phyloP scores from a whole-genome alignment of 2,329 filamentous ascomycete species.

The Sporothrix phasma region DNA sequence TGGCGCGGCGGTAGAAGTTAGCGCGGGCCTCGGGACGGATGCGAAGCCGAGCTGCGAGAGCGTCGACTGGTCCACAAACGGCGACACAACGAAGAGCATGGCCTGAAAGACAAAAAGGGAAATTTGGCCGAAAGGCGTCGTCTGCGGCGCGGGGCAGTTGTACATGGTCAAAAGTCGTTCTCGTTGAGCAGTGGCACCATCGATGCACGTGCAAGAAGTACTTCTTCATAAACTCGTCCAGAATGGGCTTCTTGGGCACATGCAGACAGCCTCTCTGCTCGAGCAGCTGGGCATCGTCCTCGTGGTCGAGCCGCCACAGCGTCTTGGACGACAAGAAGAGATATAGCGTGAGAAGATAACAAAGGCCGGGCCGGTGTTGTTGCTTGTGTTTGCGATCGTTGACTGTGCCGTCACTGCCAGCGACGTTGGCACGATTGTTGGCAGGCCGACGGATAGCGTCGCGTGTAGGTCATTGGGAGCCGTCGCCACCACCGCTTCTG shows the following conservation, averaged over 20 bases:
- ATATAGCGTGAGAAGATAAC: slow-evolving; percentile 31
- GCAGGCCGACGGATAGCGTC: too few species aligned
- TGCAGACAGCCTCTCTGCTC: slow-evolving; percentile 36
- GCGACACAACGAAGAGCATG: slow-evolving; percentile 30
- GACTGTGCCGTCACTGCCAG: neutral
- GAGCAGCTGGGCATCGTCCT: slow-evolving; percentile 35
- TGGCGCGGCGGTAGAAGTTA: slow-evolving; percentile 11
- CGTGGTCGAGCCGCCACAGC: slow-evolving; percentile 28
- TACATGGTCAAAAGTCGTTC: slow-evolving; percentile 38
- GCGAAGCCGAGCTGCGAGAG: slow-evolving; percentile 5
- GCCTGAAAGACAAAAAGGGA: slow-evolving; percentile 37
- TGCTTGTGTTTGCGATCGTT: neutral
- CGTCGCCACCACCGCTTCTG: neutral
- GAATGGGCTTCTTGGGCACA: slow-evolving; percentile 30
- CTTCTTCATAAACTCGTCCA: slow-evolving; percentile 38
- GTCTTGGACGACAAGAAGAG: slow-evolving; percentile 32
- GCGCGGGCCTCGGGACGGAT: slow-evolving; percentile 8
- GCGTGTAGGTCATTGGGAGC: too few species aligned
- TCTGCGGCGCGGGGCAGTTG: slow-evolving; percentile 7
- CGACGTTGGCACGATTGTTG: neutral
- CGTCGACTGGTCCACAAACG: neutral
- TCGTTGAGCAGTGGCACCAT: slow-evolving; percentile 35
- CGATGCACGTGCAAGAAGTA: slow-evolving; percentile 37
- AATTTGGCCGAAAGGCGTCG: slow-evolving; percentile 22
- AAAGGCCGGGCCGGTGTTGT: neutral